Evolutionary conservation across 345 rosid species (phyloP), one percentile per base, ranked within the genome.

Genomic region (Anastatica hierochuntica): DNA sequence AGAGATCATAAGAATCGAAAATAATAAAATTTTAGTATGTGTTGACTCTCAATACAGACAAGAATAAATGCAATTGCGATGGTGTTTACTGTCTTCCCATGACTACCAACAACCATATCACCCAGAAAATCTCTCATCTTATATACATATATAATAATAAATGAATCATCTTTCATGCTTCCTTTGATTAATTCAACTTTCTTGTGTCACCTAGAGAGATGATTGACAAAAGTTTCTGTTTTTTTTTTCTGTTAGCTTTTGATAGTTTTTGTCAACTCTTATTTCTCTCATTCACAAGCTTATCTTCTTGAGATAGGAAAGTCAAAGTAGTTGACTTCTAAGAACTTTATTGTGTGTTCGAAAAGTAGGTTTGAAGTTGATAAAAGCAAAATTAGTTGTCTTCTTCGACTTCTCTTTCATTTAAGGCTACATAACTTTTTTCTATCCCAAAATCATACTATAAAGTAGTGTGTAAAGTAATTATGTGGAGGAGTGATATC

Each of bases 81-180:
- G 63, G 70, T 18, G 53, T 35, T 57, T 42, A 56, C 58, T 49
- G 34, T 33, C 69, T 64, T 64, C 69, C 69, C 57, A 65, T 54
- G 39, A 56, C 56, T 30, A 40, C 58, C 53, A 64, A 57, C 69
- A 65, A 57, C 70, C 52, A 65, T 49, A 65, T 48, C 62, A 24
- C 57, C 45, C 51, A 56, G 23, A 56, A 56, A 64, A 24, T 56
- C 57, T 6, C 43, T 40, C 56, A 14, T 56, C 10, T 12, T 10
- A 41, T 47, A 24, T n/a, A n/a, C n/a, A 24, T 24, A 24, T 24
- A 23, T 23, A 24, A 47, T 56, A 11, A 44, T 17, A 44, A 41
- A 64, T 56, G 37, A 41, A 19, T 56, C 3, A 18, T 41, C 27
- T 40, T 64, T 53, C 9, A 13, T 8, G 1, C 24, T 46, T 44